Evolutionary conservation across 805 yeast species (phyloP).

Genomic region (Nakazawaea wyomingensis): DNA sequence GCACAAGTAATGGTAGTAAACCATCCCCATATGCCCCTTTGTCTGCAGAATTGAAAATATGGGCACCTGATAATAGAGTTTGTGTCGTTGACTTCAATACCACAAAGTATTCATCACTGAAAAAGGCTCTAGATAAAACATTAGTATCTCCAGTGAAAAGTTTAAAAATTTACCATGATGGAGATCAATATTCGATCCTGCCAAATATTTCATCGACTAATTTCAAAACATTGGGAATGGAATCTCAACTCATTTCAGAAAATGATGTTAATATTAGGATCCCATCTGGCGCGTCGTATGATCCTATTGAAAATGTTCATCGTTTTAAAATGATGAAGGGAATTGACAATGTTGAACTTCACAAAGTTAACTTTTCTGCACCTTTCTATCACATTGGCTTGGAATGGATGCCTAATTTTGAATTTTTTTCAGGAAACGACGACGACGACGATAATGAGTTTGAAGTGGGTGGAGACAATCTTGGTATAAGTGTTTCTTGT

Average conservation of each 20-base stretch:
- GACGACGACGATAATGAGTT: slow-evolving; percentile 34
- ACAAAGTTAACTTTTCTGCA: slow-evolving; percentile 58
- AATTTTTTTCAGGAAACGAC: slow-evolving; percentile 32
- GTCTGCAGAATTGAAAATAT: slow-evolving; percentile 55
- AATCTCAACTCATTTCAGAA: no score
- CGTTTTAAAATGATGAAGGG: slow-evolving; percentile 54
- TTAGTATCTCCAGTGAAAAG: slow-evolving; percentile 58
- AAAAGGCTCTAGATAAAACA: slow-evolving; percentile 24
- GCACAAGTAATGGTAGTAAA: slow-evolving; percentile 22
- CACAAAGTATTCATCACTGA: slow-evolving; percentile 30
- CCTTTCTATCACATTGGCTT: slow-evolving; percentile 52
- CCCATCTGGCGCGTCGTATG: slow-evolving; percentile 43
- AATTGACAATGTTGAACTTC: slow-evolving; percentile 57
- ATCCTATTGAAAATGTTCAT: slow-evolving; percentile 25
- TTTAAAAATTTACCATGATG: slow-evolving; percentile 45
- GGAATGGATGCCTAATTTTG: slow-evolving; percentile 63
- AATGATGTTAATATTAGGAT: slow-evolving; percentile 14
- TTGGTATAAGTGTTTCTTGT: slow-evolving; percentile 62
- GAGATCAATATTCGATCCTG: slow-evolving; percentile 4
- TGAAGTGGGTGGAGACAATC: slow-evolving; percentile 29
- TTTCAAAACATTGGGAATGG: no score
- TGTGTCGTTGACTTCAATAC: slow-evolving; percentile 60
- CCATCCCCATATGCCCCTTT: slow-evolving; percentile 59
- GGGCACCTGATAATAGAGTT: slow-evolving; percentile 55
- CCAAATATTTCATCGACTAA: slow-evolving; percentile 9